phyloP scores from a whole-genome alignment of 75 land plant genomes.

The Isoetes taiwanensis region DNA sequence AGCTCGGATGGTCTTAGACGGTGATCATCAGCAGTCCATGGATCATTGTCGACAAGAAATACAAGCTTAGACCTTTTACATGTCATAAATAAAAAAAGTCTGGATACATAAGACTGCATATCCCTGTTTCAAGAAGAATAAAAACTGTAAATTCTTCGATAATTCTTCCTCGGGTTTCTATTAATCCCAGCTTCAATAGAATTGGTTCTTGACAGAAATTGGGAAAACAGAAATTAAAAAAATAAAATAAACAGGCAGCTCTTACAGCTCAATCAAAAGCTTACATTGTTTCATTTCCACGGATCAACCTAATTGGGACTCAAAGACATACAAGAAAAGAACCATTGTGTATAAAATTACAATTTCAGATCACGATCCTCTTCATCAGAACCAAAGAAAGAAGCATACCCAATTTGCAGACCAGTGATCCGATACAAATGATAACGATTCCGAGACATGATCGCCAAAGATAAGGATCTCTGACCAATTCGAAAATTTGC shows the following conservation, averaged over 20 bases:
- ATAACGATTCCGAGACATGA: no score
- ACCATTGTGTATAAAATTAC: not conserved
- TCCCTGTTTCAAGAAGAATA: conserved; percentile 40
- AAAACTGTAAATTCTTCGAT: not conserved
- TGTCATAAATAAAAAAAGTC: conserved; percentile 54
- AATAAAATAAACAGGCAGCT: not conserved
- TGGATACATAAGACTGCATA: conserved; percentile 85
- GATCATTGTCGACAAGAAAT: conserved; percentile 78
- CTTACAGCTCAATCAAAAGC: not conserved
- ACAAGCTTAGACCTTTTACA: conserved; percentile 42
- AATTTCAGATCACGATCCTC: not conserved
- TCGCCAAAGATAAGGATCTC: no score
- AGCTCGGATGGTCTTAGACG: conserved; percentile 49
- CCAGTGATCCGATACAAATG: conserved; percentile 10
- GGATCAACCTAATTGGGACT: no score
- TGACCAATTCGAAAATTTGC: no score
- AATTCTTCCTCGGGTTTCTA: not conserved
- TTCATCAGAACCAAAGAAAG: not conserved
- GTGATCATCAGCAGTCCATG: conserved; percentile 48
- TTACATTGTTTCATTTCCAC: not conserved
- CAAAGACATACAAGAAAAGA: no score
- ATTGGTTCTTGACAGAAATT: not conserved
- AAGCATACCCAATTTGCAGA: conserved; percentile 12
- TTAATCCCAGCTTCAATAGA: not conserved
- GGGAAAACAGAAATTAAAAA: not conserved